Evolutionary conservation across 2,329 filamentous ascomycete genomes (phyloP), one percentile per base, ranked within the genome.

Genomic region (Trichophyton simii): DNA sequence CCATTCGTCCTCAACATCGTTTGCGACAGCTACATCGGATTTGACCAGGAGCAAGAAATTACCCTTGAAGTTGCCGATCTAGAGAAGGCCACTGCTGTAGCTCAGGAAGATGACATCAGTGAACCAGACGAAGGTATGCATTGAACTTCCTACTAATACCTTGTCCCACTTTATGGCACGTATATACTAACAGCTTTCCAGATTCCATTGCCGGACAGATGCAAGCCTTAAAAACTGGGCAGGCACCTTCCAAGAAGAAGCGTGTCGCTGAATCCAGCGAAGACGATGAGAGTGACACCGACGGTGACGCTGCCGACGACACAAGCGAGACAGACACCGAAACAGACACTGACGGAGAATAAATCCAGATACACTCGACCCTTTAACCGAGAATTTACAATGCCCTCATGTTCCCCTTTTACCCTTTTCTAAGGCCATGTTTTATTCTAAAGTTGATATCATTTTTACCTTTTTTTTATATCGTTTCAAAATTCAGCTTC

Each of bases 121-220:
- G 94, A 99, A 73, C 94, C 95, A 41, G 94, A 97, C 65, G 94
- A 99, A 80, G 94, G 94, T 96, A 81, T 79, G 86, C 79, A 55
- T 38, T 55, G n/a, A 55, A 18, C 28, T 6, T 3, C 9, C 28
- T 31, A 58, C 52, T 41, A 59, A 54, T 58, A 50, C 34, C 41
- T 28, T 54, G 3, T 1, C 7, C 9, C 18, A 60, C 25, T 28
- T 55, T 55, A 59, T 31, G 11, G 8, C 46, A 62, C 44, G 61
- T 46, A 69, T 75, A 66, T 75, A 62, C 60, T 63, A 61, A 63
- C 66, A 34, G 34, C 60, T 66, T 6, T 6, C 41, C 22, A 95
- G 90, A 95, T 76, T 91, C 90, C 1, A 80, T 96, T 67, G 91
- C 91, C 57, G 91, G 91, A 63, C 89, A 95, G 75, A 94, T 96